Base-by-base conservation (phyloP, 2,329 filamentous ascomycete genomes). In the Ophiocordyceps unilateralis region DNA sequence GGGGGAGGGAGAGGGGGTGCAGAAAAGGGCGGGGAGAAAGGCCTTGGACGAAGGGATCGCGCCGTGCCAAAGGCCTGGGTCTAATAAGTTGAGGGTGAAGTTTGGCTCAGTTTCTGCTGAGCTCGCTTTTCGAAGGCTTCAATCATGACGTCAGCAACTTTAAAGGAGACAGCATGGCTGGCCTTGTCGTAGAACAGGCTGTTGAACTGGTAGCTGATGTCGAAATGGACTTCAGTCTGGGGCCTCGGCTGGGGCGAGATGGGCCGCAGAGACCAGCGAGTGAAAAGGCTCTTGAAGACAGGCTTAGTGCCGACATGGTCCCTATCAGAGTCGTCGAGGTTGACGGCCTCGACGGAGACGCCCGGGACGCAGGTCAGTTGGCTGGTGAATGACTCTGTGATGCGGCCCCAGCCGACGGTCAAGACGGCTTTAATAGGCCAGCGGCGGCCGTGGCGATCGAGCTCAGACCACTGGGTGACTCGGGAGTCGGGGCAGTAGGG, bases 61-160 rank as follows among this genome's bases (percentile, higher is more conserved):
- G n/a, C n/a, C n/a, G n/a, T n/a, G n/a, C n/a, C n/a, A n/a, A n/a
- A n/a, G n/a, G n/a, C n/a, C n/a, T n/a, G n/a, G n/a, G n/a, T n/a
- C n/a, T n/a, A n/a, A n/a, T n/a, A n/a, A n/a, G n/a, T n/a, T n/a
- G n/a, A n/a, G n/a, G 28, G 4, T 30, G 28, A 15, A 14, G 14
- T 36, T 12, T 24, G 12, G 23, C 21, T 12, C 22, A 39, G 22
- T 20, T 39, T 39, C 21, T 39, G 11, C 6, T 11, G 67, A 6
- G 91, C 87, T 55, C 83, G 72, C 61, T 76, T 74, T 65, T 95
- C 88, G 66, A 98, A 98, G 1, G 91, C 89, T 59, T 84, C 79
- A 50, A 96, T 83, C 87, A 98, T 94, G 49, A 83, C 70, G 4
- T 77, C 78, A 1, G 86, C 89, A 48, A 95, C 78, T 62, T 84